Evolutionary conservation across 2,329 filamentous ascomycete genomes (phyloP).

Genomic region (Colletotrichum melonis): DNA sequence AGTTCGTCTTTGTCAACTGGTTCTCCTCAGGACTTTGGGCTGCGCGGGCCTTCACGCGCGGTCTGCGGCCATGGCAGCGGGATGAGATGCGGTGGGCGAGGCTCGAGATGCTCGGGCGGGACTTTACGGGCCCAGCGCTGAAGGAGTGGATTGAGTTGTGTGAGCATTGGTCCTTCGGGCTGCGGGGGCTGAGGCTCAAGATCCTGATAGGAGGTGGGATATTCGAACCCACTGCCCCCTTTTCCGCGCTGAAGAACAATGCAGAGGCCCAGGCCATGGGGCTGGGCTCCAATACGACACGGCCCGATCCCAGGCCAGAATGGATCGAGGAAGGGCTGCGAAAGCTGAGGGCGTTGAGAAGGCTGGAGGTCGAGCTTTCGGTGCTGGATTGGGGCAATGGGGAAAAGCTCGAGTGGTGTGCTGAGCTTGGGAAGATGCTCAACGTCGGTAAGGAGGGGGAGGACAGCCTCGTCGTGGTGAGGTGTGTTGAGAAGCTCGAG

Average conservation of each 20-base stretch:
- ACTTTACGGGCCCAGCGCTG: slow-evolving; percentile 46
- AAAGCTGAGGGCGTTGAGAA: slow-evolving; percentile 45
- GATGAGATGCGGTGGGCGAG: slow-evolving; percentile 51
- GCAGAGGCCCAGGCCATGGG: slow-evolving; percentile 39
- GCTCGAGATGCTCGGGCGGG: slow-evolving; percentile 53
- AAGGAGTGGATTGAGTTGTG: slow-evolving; percentile 52
- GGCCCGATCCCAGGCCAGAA: slow-evolving; percentile 33
- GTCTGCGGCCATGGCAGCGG: slow-evolving; percentile 54
- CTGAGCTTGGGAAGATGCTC: slow-evolving; percentile 43
- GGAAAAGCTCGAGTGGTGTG: slow-evolving; percentile 51
- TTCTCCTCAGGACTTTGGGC: slow-evolving; percentile 57
- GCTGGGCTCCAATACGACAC: background rate
- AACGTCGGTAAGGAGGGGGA: slow-evolving; percentile 34
- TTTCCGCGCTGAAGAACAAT: slow-evolving; percentile 23
- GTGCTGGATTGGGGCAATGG: slow-evolving; percentile 44
- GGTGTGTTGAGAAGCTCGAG: slow-evolving; percentile 40
- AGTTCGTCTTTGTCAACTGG: slow-evolving; percentile 60
- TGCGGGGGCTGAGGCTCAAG: slow-evolving; percentile 54
- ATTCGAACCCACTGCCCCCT: slow-evolving; percentile 30
- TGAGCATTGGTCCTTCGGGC: slow-evolving; percentile 45
- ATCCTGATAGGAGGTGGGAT: slow-evolving; percentile 45
- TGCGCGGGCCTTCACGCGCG: slow-evolving; percentile 49
- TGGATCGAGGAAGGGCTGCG: slow-evolving; percentile 49
- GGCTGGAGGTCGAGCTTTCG: slow-evolving; percentile 54
- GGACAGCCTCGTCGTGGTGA: slow-evolving; percentile 39